Evolutionary conservation across 495 filamentous ascomycete genomes (phyloP), one percentile per base, ranked within the genome.

Genomic region (Trichoderma virens): DNA sequence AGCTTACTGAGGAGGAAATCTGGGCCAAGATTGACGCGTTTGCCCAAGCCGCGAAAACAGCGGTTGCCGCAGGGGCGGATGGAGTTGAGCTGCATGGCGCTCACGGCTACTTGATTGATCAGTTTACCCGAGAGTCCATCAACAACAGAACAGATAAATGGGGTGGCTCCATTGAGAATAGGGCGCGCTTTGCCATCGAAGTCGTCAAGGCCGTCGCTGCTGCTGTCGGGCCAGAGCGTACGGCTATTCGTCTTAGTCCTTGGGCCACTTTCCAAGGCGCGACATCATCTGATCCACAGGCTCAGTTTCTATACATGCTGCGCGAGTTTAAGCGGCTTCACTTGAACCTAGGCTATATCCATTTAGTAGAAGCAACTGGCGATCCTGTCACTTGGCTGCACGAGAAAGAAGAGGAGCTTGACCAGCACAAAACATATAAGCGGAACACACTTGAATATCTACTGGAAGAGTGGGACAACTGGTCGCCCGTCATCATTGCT

Each of bases 91-190:
- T 91, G 62, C 88, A 91, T 70, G 85, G 76, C 39, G 87, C 87
- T 4, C 91, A 92, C 67, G 89, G 89, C 9, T 91, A 90, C 69
- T 73, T 92, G 60, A 75, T 90, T 60, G 87, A 92, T 69, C 89
- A 92, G 73, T 92, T 92, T 72, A 76, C 74, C 1, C 87, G 89
- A 68, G 84, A 87, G 67, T 75, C 68, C 18, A 75, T 67, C 65
- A 92, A 92, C 74, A 69, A 78, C 69, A 82, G 89, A 2, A 85
- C 79, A 3, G 89, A 92, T 70, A 51, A 65, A 20, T 92, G 84
- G 71, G 89, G 89, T 27, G 88, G 89, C n/a, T 86, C 82, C 66
- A 72, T 90, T 27, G 88, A 90, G 78, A 89, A 89, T 65, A 79
- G 90, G 27, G 77, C 83, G 7, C 81, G 84, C 28, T 89, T 93